Evolutionary conservation across 2,329 filamentous ascomycete genomes (phyloP), one percentile per base, ranked within the genome.

Genomic region (Trichophyton mentagrophytes): DNA sequence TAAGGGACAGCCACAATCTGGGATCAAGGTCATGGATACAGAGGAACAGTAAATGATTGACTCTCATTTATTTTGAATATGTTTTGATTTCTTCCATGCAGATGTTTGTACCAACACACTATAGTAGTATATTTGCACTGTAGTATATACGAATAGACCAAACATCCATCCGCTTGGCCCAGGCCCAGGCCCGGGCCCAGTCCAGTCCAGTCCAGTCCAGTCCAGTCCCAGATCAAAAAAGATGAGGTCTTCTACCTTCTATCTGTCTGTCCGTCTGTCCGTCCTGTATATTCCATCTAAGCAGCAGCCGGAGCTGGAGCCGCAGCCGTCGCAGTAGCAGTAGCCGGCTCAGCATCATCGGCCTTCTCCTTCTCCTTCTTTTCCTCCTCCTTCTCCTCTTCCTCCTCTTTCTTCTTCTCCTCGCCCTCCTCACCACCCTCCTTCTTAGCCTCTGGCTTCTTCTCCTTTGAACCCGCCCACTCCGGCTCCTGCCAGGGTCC

Each of bases 401-500:
- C 33, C 5, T 38, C 58, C 13, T 7, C 58, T 9, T 65, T 65
- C 63, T 68, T 67, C 66, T 69, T 66, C 65, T 70, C 67, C 13
- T 69, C 59, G 15, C 65, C 58, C 57, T 56, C 63, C 58, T 61
- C 62, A 3, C 62, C 62, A 59, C 66, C 62, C 40, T 36, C 63
- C 25, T 55, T 30, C 33, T 64, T 62, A 6, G 63, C 58, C 40
- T 62, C 63, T n/a, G 71, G 62, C 63, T 20, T 71, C 74, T 76
- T 76, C 78, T 62, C 77, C 77, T 38, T 77, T 72, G 22, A 74
- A 58, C 62, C 69, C 73, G 72, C 70, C 74, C 74, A 79, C 66
- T 78, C 67, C 5, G 73, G 61, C 63, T 79, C 77, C 63, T 76
- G 71, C 93, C 93, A 99, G 59, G 93, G 93, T 59, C 93, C 93